A percentile compares a stretch with the other conserved stretches of the same genome.
Evolutionary conservation across 1,139 yeast genomes (phyloP).

Genomic region (Saccharomycopsis hybrid): DNA sequence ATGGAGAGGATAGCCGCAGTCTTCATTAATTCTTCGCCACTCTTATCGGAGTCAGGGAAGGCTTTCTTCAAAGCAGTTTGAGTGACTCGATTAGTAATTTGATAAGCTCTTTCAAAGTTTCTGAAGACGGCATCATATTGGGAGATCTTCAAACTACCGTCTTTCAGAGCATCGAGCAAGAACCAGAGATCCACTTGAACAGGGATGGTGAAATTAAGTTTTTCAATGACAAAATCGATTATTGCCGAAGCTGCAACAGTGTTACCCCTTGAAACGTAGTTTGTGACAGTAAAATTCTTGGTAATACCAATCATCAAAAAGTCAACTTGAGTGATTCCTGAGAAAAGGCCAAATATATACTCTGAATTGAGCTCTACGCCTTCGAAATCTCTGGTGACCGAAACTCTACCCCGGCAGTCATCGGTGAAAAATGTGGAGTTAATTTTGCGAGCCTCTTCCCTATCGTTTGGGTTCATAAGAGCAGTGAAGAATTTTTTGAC

Average conservation of each 20-base stretch:
- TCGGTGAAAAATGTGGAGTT: constrained; percentile 23
- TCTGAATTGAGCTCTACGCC: constrained; percentile 26
- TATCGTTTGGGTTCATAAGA: constrained; percentile 14
- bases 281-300: constrained; percentile 17
- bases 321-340: constrained; percentile 12
- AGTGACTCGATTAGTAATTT: background rate
- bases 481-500: constrained; percentile 12
- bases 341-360: constrained; percentile 25
- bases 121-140: constrained; percentile 19
- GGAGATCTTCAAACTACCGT: constrained; percentile 5
- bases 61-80: constrained; percentile 1
- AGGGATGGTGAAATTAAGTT: constrained; percentile 21
- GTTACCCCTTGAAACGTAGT: constrained; percentile 20
- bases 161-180: constrained; percentile 13
- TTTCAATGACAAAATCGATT: constrained; percentile 21
- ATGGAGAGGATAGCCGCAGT: constrained; percentile 21
- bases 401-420: constrained; percentile 23
- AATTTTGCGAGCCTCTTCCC: constrained; percentile 20
- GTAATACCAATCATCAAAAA: constrained; percentile 23
- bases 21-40: constrained; percentile 5
- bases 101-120: constrained; percentile 15
- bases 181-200: constrained; percentile 23
- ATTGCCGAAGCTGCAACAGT: constrained; percentile 20
- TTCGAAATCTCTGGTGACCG: constrained; percentile 23
- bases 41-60: background rate